These are phyloP conservation scores for Mycena olivaceomarginata DNA, from an alignment of 768 basidiomycete genomes.

Conservation along the genomic window DNA sequence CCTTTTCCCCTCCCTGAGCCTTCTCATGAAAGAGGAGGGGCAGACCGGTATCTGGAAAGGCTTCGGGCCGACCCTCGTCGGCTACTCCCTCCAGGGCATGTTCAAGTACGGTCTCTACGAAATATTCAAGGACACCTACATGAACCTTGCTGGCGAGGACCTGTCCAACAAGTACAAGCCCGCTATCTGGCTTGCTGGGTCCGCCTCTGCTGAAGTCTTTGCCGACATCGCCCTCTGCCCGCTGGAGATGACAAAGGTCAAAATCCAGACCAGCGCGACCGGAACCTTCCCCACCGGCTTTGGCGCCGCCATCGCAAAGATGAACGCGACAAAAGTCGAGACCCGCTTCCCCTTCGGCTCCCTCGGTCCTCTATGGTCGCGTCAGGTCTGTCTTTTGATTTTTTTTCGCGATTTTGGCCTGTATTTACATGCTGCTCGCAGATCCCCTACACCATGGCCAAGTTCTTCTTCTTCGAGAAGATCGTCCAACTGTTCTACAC, in stretches of 20 bases:
- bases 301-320: conserved; percentile 81
- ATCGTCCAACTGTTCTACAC: conserved; percentile 93
- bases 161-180: conserved; percentile 88
- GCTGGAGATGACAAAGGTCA: conserved; percentile 95
- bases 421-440: conserved; percentile 51
- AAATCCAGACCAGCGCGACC: conserved; percentile 86
- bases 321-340: conserved; percentile 79
- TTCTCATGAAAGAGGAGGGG: conserved; percentile 88
- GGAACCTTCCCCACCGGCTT: conserved; percentile 89
- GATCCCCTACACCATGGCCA: conserved; percentile 99
- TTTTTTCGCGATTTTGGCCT: not conserved
- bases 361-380: conserved; percentile 90
- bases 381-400: conserved; percentile 72
- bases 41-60: conserved; percentile 95
- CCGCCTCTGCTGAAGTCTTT: conserved; percentile 96
- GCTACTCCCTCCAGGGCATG: conserved; percentile 97
- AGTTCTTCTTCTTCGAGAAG: conserved; percentile 97
- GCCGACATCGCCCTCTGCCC: conserved; percentile 98
- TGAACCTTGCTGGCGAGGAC: conserved; percentile 93
- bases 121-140: conserved; percentile 95
- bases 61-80: conserved; percentile 93
- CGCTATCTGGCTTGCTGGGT: conserved; percentile 94
- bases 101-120: conserved; percentile 99
- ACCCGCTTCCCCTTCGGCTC: conserved; percentile 93
- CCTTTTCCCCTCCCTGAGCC: conserved; percentile 74